phyloP scores from a whole-genome alignment of 768 basidiomycete species.

The Mycena indigotica region DNA sequence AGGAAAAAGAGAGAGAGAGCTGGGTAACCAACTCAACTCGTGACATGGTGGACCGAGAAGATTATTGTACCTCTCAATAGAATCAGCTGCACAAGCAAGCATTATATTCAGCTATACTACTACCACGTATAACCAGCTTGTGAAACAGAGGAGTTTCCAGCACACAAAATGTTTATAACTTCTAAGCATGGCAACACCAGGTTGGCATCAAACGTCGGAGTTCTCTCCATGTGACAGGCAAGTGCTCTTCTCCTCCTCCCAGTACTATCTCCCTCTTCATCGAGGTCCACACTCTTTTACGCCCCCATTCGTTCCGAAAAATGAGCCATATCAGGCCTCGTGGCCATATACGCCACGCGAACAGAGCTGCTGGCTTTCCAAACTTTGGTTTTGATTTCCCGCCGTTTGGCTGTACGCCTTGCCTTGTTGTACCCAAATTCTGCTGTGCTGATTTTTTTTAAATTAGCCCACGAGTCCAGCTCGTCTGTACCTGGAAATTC shows the following conservation, averaged over 20 bases:
- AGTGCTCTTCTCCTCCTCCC: not conserved
- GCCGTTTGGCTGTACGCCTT: not conserved
- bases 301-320: constrained; percentile 13
- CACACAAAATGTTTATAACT: no score
- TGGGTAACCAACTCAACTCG: not conserved
- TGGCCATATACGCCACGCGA: constrained; percentile 18
- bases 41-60: not conserved
- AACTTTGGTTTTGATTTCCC: not conserved
- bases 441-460: not conserved
- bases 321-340: constrained; percentile 13
- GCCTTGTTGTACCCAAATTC: not conserved
- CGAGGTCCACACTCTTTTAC: constrained; percentile 21
- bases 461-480: not conserved
- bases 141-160: no score
- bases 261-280: not conserved
- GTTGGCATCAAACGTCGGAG: no score
- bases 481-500: not conserved
- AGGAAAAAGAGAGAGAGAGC: constrained; percentile 14
- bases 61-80: no score
- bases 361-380: constrained; percentile 13
- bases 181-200: no score
- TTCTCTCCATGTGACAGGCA: not conserved
- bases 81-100: no score
- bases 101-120: no score
- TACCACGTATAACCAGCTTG: no score